phyloP scores from a whole-genome alignment of 495 filamentous ascomycete species.

The Penicillium riverlandense region DNA sequence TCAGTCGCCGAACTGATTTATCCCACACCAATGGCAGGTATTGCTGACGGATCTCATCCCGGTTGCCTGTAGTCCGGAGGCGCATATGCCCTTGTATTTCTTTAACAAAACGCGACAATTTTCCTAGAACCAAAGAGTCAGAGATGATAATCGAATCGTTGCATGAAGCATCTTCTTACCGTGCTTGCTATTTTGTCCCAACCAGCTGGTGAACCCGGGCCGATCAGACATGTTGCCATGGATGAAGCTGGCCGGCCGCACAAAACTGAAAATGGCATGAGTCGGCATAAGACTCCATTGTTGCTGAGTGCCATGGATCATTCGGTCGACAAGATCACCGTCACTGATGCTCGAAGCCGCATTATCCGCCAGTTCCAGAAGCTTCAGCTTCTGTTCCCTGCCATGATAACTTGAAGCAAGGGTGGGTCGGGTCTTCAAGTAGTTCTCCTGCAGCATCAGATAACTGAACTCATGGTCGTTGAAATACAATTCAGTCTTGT shows the following conservation, averaged over 20 bases:
- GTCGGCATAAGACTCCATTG: conserved; percentile 98
- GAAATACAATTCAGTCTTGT: conserved; percentile 98
- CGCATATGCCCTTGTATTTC: conserved; percentile 98
- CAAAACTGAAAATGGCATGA: conserved; percentile 94
- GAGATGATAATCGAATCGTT: neutral
- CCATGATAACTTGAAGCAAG: conserved; percentile 49
- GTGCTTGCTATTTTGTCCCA: conserved; percentile 89
- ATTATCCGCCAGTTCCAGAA: conserved; percentile 74
- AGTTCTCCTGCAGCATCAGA: conserved; percentile 98
- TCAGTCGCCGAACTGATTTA: conserved; percentile 62
- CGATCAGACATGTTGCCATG: conserved; percentile 62
- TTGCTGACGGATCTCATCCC: conserved; percentile 88
- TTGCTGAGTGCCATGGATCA: conserved; percentile 97
- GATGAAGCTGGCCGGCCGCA: conserved; percentile 84
- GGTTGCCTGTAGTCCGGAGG: conserved; percentile 82
- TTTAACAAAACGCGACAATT: conserved; percentile 77
- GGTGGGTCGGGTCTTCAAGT: conserved; percentile 72
- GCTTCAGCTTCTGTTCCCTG: conserved; percentile 65
- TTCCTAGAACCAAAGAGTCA: conserved; percentile 36
- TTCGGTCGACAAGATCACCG: conserved; percentile 90
- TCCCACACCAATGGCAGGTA: conserved; percentile 90
- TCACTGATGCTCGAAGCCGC: conserved; percentile 95
- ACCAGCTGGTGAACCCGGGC: conserved; percentile 74
- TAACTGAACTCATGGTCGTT: conserved; percentile 97
- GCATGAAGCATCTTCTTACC: conserved; percentile 34